Evolutionary conservation across 2,329 filamentous ascomycete genomes (phyloP).

Genomic region (Aspergillus oerlinghausenensis): DNA sequence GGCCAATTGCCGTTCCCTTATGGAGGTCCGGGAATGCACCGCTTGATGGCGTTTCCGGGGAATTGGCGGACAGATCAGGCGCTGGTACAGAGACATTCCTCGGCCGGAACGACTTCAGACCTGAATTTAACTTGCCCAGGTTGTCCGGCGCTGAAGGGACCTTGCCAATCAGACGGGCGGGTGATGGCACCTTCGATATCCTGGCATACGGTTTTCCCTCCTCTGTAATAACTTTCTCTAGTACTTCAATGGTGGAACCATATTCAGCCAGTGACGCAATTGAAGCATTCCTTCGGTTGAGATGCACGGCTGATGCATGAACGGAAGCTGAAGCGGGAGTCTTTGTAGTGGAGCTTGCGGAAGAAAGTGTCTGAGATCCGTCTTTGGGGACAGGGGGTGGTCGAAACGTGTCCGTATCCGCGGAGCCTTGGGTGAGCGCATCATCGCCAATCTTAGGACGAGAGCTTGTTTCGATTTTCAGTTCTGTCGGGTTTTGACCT

Average conservation of each 20-base stretch:
- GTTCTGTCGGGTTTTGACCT: constrained; percentile 70
- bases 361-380: constrained; percentile 18
- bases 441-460: constrained; percentile 23
- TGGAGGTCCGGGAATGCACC: constrained; percentile 55
- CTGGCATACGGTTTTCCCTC: constrained; percentile 36
- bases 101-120: constrained; percentile 65
- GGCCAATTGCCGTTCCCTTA: constrained; percentile 46
- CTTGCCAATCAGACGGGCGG: constrained; percentile 34
- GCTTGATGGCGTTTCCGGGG: constrained; percentile 70
- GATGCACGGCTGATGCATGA: constrained; percentile 16
- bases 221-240: constrained; percentile 42
- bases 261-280: constrained; percentile 36
- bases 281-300: constrained; percentile 29
- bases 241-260: constrained; percentile 36
- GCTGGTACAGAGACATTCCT: constrained; percentile 67
- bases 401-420: constrained; percentile 18
- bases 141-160: constrained; percentile 37
- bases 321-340: constrained; percentile 9
- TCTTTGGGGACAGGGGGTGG: constrained; percentile 28
- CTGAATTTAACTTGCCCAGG: constrained; percentile 66
- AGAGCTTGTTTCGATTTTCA: constrained; percentile 78
- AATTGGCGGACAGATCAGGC: constrained; percentile 59
- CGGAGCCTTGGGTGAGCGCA: constrained; percentile 23
- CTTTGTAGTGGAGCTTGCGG: constrained; percentile 9
- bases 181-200: constrained; percentile 29